phyloP scores from a whole-genome alignment of 2,329 filamentous ascomycete genomes.

The Talaromyces piceae region DNA sequence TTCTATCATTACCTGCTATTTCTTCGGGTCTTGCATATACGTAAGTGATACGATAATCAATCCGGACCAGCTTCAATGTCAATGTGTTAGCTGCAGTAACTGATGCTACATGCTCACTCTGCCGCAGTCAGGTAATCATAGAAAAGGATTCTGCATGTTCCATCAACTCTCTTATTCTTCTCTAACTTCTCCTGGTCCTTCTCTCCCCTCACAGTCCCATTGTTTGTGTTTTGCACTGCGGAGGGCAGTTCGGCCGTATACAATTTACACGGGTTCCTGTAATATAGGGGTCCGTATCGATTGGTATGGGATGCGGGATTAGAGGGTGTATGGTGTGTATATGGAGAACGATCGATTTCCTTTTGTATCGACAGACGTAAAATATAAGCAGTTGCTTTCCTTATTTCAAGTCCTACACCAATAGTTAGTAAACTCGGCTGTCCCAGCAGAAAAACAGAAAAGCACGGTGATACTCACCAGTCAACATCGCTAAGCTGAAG shows the following conservation, averaged over 20 bases:
- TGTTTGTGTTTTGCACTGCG: neutral
- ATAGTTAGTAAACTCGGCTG: too few species aligned
- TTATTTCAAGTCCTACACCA: slow-evolving; percentile 7
- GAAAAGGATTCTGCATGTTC: neutral
- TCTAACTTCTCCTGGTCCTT: neutral
- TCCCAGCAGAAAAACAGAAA: too few species aligned
- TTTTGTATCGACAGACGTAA: neutral
- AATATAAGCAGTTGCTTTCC: neutral
- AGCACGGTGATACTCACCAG: slow-evolving; percentile 62
- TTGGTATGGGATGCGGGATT: neutral
- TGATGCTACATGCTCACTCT: neutral
- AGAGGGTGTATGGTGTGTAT: neutral
- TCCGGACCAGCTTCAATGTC: neutral
- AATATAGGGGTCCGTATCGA: neutral
- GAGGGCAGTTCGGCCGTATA: neutral
- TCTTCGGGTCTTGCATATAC: neutral
- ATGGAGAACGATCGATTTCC: neutral
- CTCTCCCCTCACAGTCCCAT: neutral
- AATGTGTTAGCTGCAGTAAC: neutral
- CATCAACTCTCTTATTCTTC: neutral
- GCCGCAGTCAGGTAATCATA: neutral
- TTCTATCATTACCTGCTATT: slow-evolving; percentile 16
- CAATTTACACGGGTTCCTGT: neutral
- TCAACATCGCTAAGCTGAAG: slow-evolving; percentile 95
- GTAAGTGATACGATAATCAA: neutral